Conservation (phyloP, 2,329 filamentous ascomycete genomes). For the Cladosporium sp. region DNA sequence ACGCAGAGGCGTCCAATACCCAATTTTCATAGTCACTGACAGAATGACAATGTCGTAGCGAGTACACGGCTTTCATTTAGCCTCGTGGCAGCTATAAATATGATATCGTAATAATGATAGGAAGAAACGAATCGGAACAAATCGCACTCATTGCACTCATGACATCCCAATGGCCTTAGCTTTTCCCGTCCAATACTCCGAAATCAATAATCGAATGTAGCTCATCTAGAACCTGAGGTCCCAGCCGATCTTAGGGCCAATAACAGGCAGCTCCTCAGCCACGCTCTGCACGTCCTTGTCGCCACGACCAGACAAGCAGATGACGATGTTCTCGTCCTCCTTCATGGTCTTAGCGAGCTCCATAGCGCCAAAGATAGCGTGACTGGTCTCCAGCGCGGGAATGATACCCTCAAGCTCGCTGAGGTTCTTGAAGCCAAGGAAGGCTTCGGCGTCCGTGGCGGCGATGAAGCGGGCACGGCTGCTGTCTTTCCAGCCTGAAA, state of each 20-base stretch:
- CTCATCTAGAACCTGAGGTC: slow-evolving; percentile 52
- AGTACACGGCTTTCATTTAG: background rate
- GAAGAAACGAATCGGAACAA: too few relatives aligned
- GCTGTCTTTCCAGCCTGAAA: slow-evolving; percentile 88
- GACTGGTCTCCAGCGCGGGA: slow-evolving; percentile 86
- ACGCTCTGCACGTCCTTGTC: slow-evolving; percentile 99
- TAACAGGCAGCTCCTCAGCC: slow-evolving; percentile 81
- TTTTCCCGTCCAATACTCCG: too few relatives aligned
- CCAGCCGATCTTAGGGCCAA: slow-evolving; percentile 84
- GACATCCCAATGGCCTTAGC: too few relatives aligned
- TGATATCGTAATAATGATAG: too few relatives aligned
- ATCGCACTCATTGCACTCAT: too few relatives aligned
- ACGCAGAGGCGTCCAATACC: too few relatives aligned
- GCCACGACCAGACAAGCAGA: slow-evolving; percentile 87
- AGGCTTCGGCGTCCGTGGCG: slow-evolving; percentile 86
- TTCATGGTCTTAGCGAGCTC: slow-evolving; percentile 90
- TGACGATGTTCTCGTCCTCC: slow-evolving; percentile 84
- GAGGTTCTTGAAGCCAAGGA: slow-evolving; percentile 79
- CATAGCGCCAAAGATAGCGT: slow-evolving; percentile 85
- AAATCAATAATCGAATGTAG: too few relatives aligned
- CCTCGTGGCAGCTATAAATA: background rate
- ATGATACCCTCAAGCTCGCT: slow-evolving; percentile 93
- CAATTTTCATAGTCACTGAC: background rate
- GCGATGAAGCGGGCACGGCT: slow-evolving; percentile 82
- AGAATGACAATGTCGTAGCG: background rate